phyloP scores from a whole-genome alignment of 768 basidiomycete genomes.

The Gymnopilus dilepis region DNA sequence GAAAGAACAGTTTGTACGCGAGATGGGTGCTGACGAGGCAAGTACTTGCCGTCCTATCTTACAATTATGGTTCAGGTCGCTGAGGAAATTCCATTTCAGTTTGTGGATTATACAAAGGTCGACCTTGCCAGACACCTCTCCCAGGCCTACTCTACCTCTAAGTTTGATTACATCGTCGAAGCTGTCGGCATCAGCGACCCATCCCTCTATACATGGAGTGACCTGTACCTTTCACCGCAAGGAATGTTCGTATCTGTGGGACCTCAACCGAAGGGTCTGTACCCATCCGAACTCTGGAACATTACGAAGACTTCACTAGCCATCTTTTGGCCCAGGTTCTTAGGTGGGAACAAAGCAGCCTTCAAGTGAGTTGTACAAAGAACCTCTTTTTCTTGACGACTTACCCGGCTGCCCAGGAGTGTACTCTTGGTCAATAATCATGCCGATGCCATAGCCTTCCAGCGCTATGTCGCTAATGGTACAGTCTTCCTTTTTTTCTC shows the following conservation, averaged over 20 bases:
- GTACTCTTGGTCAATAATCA: slow-evolving; percentile 34
- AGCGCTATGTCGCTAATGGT: slow-evolving; percentile 50
- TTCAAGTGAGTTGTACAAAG: too few relatives aligned
- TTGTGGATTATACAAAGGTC: slow-evolving; percentile 65
- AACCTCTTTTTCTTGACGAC: neutral
- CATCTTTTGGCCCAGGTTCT: slow-evolving; percentile 46
- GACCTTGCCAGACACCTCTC: slow-evolving; percentile 54
- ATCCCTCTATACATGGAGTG: slow-evolving; percentile 52
- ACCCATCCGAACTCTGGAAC: slow-evolving; percentile 37
- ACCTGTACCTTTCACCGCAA: slow-evolving; percentile 57
- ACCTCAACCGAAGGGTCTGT: slow-evolving; percentile 41
- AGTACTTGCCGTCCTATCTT: slow-evolving; percentile 13
- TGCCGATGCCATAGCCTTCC: slow-evolving; percentile 41
- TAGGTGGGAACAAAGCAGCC: too few relatives aligned
- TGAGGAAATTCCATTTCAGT: slow-evolving; percentile 29
- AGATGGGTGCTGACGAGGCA: slow-evolving; percentile 71
- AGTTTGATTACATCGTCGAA: slow-evolving; percentile 66
- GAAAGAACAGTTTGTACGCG: slow-evolving; percentile 62
- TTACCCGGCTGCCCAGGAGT: slow-evolving; percentile 26
- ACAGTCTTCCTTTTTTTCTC: neutral
- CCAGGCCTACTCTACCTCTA: slow-evolving; percentile 49
- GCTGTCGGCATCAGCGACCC: slow-evolving; percentile 56
- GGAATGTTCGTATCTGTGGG: slow-evolving; percentile 62
- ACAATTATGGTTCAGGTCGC: neutral
- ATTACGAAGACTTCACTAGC: slow-evolving; percentile 39